Evolutionary conservation across 2,329 filamentous ascomycete species (phyloP).

Genomic region (Beauveria asiatica): DNA sequence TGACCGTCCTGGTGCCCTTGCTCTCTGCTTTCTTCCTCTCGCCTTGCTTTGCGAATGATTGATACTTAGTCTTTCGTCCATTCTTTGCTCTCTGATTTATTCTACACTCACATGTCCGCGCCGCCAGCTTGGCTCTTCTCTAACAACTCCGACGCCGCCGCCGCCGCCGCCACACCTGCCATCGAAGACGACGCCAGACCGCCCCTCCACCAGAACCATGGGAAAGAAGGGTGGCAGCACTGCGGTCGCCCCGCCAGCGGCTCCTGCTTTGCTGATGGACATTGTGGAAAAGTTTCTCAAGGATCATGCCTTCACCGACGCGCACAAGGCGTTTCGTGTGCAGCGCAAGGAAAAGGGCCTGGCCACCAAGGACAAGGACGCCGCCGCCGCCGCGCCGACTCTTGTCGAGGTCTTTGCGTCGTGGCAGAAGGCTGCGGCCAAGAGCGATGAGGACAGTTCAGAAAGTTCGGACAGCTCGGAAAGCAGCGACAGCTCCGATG

Average conservation of each 20-base stretch:
- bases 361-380: conserved; percentile 22
- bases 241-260: conserved; percentile 20
- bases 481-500: conserved; percentile 16
- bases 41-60: background rate
- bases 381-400: conserved; percentile 17
- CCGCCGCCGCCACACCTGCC: conserved; percentile 15
- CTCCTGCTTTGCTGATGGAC: conserved; percentile 55
- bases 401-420: conserved; percentile 42
- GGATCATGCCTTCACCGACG: conserved; percentile 56
- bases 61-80: too few species aligned
- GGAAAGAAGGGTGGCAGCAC: conserved; percentile 24
- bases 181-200: conserved; percentile 10
- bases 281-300: conserved; percentile 59
- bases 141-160: conserved; percentile 26
- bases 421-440: conserved; percentile 34
- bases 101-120: conserved; percentile 23
- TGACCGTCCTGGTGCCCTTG: background rate
- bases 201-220: conserved; percentile 22
- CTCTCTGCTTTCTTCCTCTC: background rate
- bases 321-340: conserved; percentile 25
- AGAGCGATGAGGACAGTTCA: conserved; percentile 17
- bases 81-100: background rate
- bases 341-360: conserved; percentile 49
- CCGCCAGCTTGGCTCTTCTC: conserved; percentile 37
- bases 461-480: conserved; percentile 17